These are phyloP conservation scores for Fusarium sulawesiense DNA, from an alignment of 2,329 filamentous ascomycete species.

Conservation along the genomic window DNA sequence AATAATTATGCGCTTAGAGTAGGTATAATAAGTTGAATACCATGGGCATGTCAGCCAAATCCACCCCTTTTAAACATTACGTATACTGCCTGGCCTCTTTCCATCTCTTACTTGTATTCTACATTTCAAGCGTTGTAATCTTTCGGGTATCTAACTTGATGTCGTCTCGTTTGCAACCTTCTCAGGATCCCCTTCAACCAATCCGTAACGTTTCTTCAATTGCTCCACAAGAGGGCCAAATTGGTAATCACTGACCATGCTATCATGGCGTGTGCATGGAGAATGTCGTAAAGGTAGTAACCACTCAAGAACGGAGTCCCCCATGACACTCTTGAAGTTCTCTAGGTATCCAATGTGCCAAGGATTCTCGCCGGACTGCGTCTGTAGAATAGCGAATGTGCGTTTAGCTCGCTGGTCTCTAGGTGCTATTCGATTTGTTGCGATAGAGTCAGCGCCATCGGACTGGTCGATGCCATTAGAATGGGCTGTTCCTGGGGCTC, in stretches of 20 bases:
- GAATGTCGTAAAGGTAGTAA: conserved; percentile 79
- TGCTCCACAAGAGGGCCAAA: conserved; percentile 71
- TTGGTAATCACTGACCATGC: conserved; percentile 73
- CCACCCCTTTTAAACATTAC: conserved; percentile 24
- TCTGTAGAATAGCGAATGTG: conserved; percentile 83
- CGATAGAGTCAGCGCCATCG: conserved; percentile 25
- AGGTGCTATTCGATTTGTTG: conserved; percentile 30
- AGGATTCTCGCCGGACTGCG: conserved; percentile 80
- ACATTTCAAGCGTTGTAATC: background rate
- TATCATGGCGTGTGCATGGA: conserved; percentile 77
- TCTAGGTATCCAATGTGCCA: conserved; percentile 78
- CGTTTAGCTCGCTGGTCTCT: conserved; percentile 64
- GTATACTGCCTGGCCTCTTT: background rate
- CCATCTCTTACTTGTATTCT: conserved; percentile 7
- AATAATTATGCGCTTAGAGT: background rate
- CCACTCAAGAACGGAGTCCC: conserved; percentile 78
- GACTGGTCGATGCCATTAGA: conserved; percentile 1
- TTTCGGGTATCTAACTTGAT: conserved; percentile 37
- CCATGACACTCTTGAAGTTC: conserved; percentile 87
- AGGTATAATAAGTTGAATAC: background rate
- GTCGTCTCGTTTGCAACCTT: conserved; percentile 36
- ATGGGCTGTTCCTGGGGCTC: conserved; percentile 11
- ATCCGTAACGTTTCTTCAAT: conserved; percentile 59
- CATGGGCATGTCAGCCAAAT: conserved; percentile 1
- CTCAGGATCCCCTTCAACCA: conserved; percentile 27